Evolutionary conservation across 2,329 filamentous ascomycete species (phyloP).

Genomic region (Aspergillus calidoustus): DNA sequence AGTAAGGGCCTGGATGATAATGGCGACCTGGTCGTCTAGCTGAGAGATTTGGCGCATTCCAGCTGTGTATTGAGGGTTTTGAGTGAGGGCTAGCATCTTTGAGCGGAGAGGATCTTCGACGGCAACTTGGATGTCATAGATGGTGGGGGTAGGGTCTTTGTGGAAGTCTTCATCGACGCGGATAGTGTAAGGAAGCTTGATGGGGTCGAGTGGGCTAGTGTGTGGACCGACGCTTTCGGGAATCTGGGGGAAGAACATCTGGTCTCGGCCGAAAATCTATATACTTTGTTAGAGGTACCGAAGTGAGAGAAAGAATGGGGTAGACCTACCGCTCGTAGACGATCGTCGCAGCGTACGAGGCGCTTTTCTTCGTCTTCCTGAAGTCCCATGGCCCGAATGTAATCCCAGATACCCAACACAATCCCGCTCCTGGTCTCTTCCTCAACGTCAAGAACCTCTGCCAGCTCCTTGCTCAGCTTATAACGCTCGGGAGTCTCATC

Average conservation of each 20-base stretch:
- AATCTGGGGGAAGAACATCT: slow-evolving; percentile 83
- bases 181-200: slow-evolving; percentile 89
- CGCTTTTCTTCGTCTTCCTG: slow-evolving; percentile 96
- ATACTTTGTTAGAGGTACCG: background rate
- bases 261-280: slow-evolving; percentile 74
- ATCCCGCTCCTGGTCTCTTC: slow-evolving; percentile 88
- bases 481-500: slow-evolving; percentile 88
- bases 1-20: slow-evolving; percentile 79
- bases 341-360: slow-evolving; percentile 86
- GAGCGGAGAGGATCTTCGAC: slow-evolving; percentile 80
- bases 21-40: slow-evolving; percentile 84
- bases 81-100: slow-evolving; percentile 67
- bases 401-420: slow-evolving; percentile 93
- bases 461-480: slow-evolving; percentile 75
- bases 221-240: slow-evolving; percentile 79
- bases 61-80: slow-evolving; percentile 70
- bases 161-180: slow-evolving; percentile 87
- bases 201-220: slow-evolving; percentile 76
- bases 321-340: slow-evolving; percentile 70
- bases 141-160: slow-evolving; percentile 72
- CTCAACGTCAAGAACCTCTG: slow-evolving; percentile 81
- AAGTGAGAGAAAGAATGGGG: background rate
- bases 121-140: slow-evolving; percentile 87
- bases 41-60: slow-evolving; percentile 75
- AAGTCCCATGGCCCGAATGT: slow-evolving; percentile 81